phyloP scores from a whole-genome alignment of 176 grass and related monocot genomes.

The Bolboschoenus planiculmis region DNA sequence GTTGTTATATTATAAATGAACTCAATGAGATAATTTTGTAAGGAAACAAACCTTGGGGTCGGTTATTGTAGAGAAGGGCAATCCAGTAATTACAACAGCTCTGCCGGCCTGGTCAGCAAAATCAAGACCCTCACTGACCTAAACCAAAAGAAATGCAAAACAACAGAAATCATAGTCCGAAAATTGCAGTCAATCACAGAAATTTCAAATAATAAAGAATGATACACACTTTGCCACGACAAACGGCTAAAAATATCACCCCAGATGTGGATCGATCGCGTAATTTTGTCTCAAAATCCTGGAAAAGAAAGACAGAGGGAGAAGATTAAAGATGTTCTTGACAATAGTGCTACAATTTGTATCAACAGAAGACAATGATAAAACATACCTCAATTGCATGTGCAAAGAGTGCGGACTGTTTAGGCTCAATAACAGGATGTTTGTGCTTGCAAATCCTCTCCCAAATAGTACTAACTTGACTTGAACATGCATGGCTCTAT shows the following conservation, averaged over 20 bases:
- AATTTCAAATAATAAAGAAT: conserved; percentile 30
- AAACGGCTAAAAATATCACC: conserved; percentile 97
- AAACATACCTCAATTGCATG: conserved; percentile 76
- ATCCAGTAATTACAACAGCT: conserved; percentile 89
- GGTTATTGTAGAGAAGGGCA: conserved; percentile 77
- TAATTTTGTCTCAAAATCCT: conserved; percentile 87
- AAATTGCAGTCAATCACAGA: conserved; percentile 22
- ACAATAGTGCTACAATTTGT: conserved; percentile 12
- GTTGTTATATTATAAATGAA: neutral
- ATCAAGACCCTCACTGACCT: conserved; percentile 99
- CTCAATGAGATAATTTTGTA: neutral
- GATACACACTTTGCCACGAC: conserved; percentile 77
- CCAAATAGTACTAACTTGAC: conserved; percentile 65
- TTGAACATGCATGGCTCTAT: conserved; percentile 74
- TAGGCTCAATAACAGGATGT: conserved; percentile 92
- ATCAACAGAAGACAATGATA: conserved; percentile 9
- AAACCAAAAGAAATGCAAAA: conserved; percentile 25
- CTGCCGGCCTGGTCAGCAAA: conserved; percentile 94
- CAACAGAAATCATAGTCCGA: conserved; percentile 21
- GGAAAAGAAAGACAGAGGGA: conserved; percentile 31
- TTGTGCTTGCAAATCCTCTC: conserved; percentile 88
- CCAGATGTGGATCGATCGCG: conserved; percentile 60
- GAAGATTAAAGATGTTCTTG: conserved; percentile 25
- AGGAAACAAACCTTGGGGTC: conserved; percentile 72
- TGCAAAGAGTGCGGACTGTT: conserved; percentile 77